Base-by-base conservation (phyloP, 2,329 filamentous ascomycete genomes). In the Tolypocladium endophyticum region DNA sequence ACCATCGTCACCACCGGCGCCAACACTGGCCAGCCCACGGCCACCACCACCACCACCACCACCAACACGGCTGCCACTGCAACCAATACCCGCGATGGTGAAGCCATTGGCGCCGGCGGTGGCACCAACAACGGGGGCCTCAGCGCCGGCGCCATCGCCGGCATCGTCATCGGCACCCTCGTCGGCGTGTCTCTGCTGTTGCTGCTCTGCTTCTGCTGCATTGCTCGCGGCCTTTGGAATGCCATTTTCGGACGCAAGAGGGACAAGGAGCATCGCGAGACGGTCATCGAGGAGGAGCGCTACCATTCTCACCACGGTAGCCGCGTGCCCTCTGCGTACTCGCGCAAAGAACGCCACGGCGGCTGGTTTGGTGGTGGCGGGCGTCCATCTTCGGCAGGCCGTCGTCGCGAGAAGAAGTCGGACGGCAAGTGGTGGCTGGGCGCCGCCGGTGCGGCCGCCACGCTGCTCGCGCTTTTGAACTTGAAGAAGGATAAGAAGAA, bases 81-180 rank as follows among this genome's bases (percentile, higher is more conserved):
- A 45, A 80, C 80, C 6, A 62, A 64, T 38, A 67, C 68, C 18
- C 81, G 81, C 8, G 81, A 78, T 54, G 78, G 77, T 56, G 69
- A 68, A 18, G 68, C 70, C 66, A 76, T 73, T 30, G 72, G 70
- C 11, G 70, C 67, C 20, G 70, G 68, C 52, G 74, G 76, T 39
- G 71, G 72, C 54, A 75, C 73, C 47, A 67, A 63, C 43, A 73
- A 74, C 35, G 74, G 74, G 59, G 72, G 74, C 52, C 79, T 92
- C 58, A 89, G 86, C 66, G 82, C 79, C 52, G 89, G 88, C 58
- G 89, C 87, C 61, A 92, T 92, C 66, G 89, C 89, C 20, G 89
- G 89, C 61, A 92, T 92, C 67, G 89, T 92, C 64, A 86, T 92
- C 59, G 89, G 89, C 63, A 82, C 84, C 14, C 78, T 92, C 56